Evolutionary conservation across 2,329 filamentous ascomycete species (phyloP), one percentile per base, ranked within the genome.

Genomic region (Endoconidiophora laricicola): DNA sequence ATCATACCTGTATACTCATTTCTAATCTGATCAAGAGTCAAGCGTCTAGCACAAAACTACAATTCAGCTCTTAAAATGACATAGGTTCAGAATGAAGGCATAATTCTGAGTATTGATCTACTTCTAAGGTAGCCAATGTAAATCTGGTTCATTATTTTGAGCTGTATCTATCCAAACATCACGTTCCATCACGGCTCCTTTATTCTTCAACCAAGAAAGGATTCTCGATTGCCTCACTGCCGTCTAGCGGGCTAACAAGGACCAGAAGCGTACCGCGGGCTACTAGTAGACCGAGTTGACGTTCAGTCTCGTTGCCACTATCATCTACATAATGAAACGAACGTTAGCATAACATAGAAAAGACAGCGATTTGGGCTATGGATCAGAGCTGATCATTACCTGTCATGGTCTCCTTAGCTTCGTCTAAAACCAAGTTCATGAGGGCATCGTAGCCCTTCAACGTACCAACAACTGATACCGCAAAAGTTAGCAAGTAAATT

Each of bases 401-500:
- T 71, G 83, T 76, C 66, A 95, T 79, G 44, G 82, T 75, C 65
- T 98, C 91, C 63, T 91, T 80, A 48, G 94, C 90, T 58, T 96
- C 85, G 61, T 96, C 91, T 51, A 98, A 71, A 23, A 98, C 91
- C 55, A 98, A 73, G 64, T 98, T 98, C 88, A 96, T 96, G 54
- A 98, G 73, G 59, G 91, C 88, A 63, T 98, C 91, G 64, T 88
- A 96, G 55, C 91, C 91, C 66, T 96, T 96, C 40, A 98, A 72
- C 1, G 79, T 86, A 48, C 91, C 91, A 46, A 79, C 81, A 51
- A 94, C 90, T 94, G 60, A 46, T 36, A 37, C n/a, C 20, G 6
- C 37, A 14, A 22, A 6, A 46, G 22, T 52, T 56, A 54, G 54
- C 49, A 46, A 26, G 29, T 9, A 33, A 33, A 33, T 29, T 29